phyloP scores from a whole-genome alignment of 2,329 filamentous ascomycete species.

The Trichoderma sp. region DNA sequence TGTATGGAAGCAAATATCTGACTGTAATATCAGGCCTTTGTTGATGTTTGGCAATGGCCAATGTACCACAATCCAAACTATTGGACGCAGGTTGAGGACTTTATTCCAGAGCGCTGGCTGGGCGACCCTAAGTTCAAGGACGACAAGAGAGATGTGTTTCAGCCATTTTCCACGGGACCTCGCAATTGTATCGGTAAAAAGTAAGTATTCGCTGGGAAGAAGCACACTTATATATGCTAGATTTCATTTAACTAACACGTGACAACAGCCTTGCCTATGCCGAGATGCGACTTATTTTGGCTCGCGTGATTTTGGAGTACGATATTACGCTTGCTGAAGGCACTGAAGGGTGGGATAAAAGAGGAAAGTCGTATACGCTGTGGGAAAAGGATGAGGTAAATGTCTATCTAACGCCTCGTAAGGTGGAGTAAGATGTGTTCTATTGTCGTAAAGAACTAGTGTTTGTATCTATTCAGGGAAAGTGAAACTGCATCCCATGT shows the following conservation, averaged over 20 bases:
- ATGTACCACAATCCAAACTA: constrained; percentile 40
- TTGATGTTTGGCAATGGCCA: constrained; percentile 45
- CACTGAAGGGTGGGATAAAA: constrained; percentile 22
- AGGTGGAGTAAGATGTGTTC: not conserved
- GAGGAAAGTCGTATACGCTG: constrained; percentile 11
- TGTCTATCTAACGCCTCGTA: constrained; percentile 24
- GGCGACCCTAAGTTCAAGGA: constrained; percentile 32
- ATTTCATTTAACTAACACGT: not conserved
- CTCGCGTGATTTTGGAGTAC: constrained; percentile 36
- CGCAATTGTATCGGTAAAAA: constrained; percentile 41
- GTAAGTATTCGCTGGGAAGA: constrained; percentile 31
- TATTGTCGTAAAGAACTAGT: not conserved
- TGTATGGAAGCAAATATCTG: not conserved
- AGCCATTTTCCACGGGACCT: constrained; percentile 40
- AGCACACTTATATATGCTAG: not conserved
- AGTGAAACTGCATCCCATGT: not conserved
- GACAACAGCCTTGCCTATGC: constrained; percentile 37
- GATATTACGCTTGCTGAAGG: constrained; percentile 37
- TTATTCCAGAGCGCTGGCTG: constrained; percentile 46
- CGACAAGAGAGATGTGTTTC: constrained; percentile 35
- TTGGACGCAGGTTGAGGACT: constrained; percentile 41
- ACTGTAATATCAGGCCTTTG: constrained; percentile 32
- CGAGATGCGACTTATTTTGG: constrained; percentile 40
- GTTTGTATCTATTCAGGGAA: not conserved
- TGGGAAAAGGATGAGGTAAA: constrained; percentile 28